Evolutionary conservation across 2,329 filamentous ascomycete genomes (phyloP).

Genomic region (Pleurostoma richardsiae): DNA sequence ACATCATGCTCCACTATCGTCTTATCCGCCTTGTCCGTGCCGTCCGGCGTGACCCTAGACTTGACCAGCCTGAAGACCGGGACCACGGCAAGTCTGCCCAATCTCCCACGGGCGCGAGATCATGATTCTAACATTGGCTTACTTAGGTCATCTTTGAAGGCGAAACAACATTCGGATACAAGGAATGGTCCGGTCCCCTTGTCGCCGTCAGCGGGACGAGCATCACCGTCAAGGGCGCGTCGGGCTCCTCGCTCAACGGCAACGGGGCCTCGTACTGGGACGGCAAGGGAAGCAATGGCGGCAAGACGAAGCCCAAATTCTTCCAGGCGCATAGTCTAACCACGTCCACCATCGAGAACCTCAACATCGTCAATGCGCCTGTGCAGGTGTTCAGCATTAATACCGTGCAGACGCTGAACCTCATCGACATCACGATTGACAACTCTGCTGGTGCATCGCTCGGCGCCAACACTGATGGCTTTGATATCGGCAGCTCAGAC

Average conservation of each 20-base stretch:
- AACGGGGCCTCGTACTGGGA: slow-evolving; percentile 57
- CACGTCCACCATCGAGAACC: slow-evolving; percentile 37
- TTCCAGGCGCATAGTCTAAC: slow-evolving; percentile 49
- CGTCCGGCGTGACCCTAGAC: slow-evolving; percentile 52
- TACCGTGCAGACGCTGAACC: slow-evolving; percentile 30
- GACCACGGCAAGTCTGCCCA: slow-evolving; percentile 31
- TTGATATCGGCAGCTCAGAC: slow-evolving; percentile 41
- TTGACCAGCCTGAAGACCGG: slow-evolving; percentile 33
- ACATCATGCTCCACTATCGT: slow-evolving; percentile 49
- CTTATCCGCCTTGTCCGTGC: slow-evolving; percentile 46
- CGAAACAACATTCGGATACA: slow-evolving; percentile 59
- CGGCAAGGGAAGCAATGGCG: slow-evolving; percentile 50
- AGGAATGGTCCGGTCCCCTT: slow-evolving; percentile 60
- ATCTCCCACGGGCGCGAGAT: slow-evolving; percentile 1
- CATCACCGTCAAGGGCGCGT: slow-evolving; percentile 46
- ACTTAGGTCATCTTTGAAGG: slow-evolving; percentile 54
- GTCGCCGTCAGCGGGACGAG: slow-evolving; percentile 53
- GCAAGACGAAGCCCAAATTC: slow-evolving; percentile 58
- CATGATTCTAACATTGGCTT: slow-evolving; percentile 4
- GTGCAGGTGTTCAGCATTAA: slow-evolving; percentile 46
- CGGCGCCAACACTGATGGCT: slow-evolving; percentile 49
- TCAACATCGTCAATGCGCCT: slow-evolving; percentile 50
- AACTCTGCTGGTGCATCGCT: slow-evolving; percentile 46
- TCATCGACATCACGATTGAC: slow-evolving; percentile 50
- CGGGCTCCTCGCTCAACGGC: slow-evolving; percentile 48